phyloP scores from a whole-genome alignment of 148 eudicot genomes.

The Nepenthes gracilis region DNA sequence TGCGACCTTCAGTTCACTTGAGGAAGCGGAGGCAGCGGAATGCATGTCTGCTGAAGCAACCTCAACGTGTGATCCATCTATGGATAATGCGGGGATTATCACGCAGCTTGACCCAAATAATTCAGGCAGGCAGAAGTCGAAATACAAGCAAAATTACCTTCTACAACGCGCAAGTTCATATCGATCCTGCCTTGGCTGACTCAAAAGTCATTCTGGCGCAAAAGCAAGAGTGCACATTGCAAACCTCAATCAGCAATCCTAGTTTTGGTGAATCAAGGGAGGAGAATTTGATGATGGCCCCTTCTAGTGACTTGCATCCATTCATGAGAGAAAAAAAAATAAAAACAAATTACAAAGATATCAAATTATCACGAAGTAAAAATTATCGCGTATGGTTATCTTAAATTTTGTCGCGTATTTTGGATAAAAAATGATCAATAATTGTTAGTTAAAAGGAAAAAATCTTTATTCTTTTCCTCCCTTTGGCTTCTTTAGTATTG shows the following conservation, averaged over 20 bases:
- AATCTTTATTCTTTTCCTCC: too few species aligned
- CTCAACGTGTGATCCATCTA: conserved; percentile 28
- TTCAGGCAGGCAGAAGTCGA: conserved; percentile 23
- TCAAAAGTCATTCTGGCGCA: neutral
- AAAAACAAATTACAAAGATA: too few species aligned
- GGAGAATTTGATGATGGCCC: neutral
- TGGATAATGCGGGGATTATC: conserved; percentile 24
- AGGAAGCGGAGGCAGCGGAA: conserved; percentile 28
- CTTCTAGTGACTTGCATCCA: neutral
- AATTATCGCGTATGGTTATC: too few species aligned
- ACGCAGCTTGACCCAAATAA: conserved; percentile 29
- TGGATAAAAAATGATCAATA: too few species aligned
- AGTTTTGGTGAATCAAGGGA: neutral
- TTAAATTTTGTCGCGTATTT: too few species aligned
- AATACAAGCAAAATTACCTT: conserved; percentile 17
- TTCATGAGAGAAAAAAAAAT: too few species aligned
- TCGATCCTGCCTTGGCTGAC: neutral
- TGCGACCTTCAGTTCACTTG: conserved; percentile 16
- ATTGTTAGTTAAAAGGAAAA: too few species aligned
- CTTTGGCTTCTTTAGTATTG: too few species aligned
- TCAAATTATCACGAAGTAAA: too few species aligned
- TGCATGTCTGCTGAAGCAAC: conserved; percentile 27
- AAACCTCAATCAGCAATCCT: neutral
- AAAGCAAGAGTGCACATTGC: neutral
- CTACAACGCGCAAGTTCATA: neutral